phyloP scores from a whole-genome alignment of 768 basidiomycete genomes.

The Ramaria sp. region DNA sequence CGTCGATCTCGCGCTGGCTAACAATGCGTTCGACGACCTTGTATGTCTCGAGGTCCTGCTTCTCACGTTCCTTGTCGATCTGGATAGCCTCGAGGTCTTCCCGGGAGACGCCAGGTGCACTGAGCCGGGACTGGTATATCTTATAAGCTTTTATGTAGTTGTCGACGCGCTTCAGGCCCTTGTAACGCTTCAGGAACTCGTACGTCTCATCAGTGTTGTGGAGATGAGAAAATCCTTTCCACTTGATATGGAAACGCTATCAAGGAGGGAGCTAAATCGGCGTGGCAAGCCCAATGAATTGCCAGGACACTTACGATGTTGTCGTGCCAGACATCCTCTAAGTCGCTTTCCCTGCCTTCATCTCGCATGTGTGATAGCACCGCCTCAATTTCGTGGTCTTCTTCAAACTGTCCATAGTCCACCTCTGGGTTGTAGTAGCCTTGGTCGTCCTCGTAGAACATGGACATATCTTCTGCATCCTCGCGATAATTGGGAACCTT shows the following conservation, averaged over 20 bases:
- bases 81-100: slow-evolving; percentile 88
- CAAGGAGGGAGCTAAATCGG: slow-evolving; percentile 10
- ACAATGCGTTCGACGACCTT: slow-evolving; percentile 90
- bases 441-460: slow-evolving; percentile 63
- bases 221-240: slow-evolving; percentile 96
- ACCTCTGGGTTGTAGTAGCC: slow-evolving; percentile 45
- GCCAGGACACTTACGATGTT: slow-evolving; percentile 54
- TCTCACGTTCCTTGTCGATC: slow-evolving; percentile 83
- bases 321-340: slow-evolving; percentile 74
- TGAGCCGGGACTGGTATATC: slow-evolving; percentile 53
- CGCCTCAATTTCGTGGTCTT: slow-evolving; percentile 84
- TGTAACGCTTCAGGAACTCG: slow-evolving; percentile 90
- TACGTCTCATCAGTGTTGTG: slow-evolving; percentile 99
- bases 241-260: slow-evolving; percentile 98
- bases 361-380: slow-evolving; percentile 83
- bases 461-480: slow-evolving; percentile 54
- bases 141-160: slow-evolving; percentile 96
- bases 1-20: slow-evolving; percentile 54
- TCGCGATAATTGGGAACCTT: slow-evolving; percentile 82
- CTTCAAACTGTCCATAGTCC: slow-evolving; percentile 34
- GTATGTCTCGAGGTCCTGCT: slow-evolving; percentile 84
- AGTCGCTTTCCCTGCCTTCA: slow-evolving; percentile 66
- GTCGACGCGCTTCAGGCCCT: slow-evolving; percentile 93
- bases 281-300: slow-evolving; percentile 5
- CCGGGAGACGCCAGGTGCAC: slow-evolving; percentile 53